A percentile compares a stretch with the other conserved stretches of the same genome.
These are phyloP conservation scores for Xylogone sp. DNA, from an alignment of 2,329 filamentous ascomycete genomes.

Conservation along the genomic window DNA sequence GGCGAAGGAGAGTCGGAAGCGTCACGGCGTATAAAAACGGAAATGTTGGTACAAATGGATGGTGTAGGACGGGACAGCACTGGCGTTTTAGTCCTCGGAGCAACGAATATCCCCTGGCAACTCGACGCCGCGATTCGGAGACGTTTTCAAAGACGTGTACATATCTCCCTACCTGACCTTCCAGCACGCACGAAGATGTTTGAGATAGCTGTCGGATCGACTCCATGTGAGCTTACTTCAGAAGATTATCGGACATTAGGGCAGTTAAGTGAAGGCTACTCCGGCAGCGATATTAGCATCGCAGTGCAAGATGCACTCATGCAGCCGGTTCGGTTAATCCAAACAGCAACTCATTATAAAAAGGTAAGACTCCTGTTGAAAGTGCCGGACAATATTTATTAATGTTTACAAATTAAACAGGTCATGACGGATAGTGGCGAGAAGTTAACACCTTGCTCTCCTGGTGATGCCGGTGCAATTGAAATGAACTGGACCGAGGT, in stretches of 20 bases:
- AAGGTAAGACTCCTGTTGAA: slow-evolving; percentile 52
- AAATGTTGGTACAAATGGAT: slow-evolving; percentile 98
- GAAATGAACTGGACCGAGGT: slow-evolving; percentile 95
- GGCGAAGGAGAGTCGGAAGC: slow-evolving; percentile 96
- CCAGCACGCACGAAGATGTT: slow-evolving; percentile 88
- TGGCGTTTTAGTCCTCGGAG: slow-evolving; percentile 89
- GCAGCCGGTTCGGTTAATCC: slow-evolving; percentile 85
- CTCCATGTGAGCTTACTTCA: slow-evolving; percentile 76
- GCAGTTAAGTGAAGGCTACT: slow-evolving; percentile 86
- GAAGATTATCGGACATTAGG: slow-evolving; percentile 79
- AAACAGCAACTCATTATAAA: slow-evolving; percentile 97
- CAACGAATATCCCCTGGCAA: slow-evolving; percentile 99
- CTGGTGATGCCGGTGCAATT: slow-evolving; percentile 76
- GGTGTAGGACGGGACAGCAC: slow-evolving; percentile 94
- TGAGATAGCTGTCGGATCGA: slow-evolving; percentile 88
- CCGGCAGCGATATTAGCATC: slow-evolving; percentile 92
- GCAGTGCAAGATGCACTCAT: slow-evolving; percentile 95
- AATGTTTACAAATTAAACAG: slow-evolving; percentile 36
- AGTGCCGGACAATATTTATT: not conserved
- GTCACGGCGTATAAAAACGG: slow-evolving; percentile 95
- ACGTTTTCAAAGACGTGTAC: slow-evolving; percentile 92
- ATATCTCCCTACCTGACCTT: slow-evolving; percentile 87
- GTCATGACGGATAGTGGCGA: slow-evolving; percentile 64
- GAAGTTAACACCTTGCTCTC: slow-evolving; percentile 86
- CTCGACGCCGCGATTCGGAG: slow-evolving; percentile 92